Evolutionary conservation across 2,329 filamentous ascomycete genomes (phyloP).

Genomic region (Penicillium palitans): DNA sequence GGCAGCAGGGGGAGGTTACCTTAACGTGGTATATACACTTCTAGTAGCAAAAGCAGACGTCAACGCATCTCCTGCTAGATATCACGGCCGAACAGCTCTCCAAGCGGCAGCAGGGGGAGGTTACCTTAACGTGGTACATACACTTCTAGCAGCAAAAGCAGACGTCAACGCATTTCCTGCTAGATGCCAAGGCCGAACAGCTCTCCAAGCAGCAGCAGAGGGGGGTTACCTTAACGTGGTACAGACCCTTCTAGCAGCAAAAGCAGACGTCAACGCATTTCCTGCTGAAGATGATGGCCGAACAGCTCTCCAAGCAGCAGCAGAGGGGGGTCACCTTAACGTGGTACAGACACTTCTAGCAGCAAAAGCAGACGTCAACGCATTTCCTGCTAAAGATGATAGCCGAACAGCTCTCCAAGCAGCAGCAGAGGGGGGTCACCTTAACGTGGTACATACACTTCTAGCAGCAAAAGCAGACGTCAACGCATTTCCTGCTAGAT

Average conservation of each 20-base stretch:
- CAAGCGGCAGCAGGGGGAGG: neutral
- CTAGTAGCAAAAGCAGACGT: neutral
- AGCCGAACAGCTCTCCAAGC: neutral
- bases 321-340: neutral
- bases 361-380: neutral
- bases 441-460: neutral
- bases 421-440: neutral
- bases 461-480: neutral
- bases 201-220: neutral
- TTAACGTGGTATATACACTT: neutral
- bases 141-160: neutral
- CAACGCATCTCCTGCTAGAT: neutral
- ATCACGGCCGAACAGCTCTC: neutral
- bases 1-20: neutral
- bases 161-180: neutral
- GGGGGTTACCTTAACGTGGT: slow-evolving; percentile 1
- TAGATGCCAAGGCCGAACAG: neutral
- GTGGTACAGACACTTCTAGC: neutral
- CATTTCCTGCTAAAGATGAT: neutral
- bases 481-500: neutral
- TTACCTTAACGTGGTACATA: neutral
- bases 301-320: neutral
- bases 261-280: neutral
- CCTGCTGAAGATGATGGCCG: neutral
- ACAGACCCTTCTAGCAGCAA: neutral